Conservation (phyloP, 1,284 basidiomycete species). For the Tilletia caries region DNA sequence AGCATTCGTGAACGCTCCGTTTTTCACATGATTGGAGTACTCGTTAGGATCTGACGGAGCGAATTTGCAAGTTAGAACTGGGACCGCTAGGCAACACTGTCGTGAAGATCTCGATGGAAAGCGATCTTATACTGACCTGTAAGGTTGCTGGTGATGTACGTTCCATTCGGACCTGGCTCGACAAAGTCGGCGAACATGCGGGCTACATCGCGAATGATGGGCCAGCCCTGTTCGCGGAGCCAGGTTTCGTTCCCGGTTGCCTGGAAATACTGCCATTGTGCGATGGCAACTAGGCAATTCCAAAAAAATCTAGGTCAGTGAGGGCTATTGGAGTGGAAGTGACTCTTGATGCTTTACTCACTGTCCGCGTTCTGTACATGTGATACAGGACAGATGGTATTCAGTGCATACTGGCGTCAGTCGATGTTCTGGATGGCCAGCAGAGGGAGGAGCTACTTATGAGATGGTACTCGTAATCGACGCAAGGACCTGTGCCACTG, state of each 20-base stretch:
- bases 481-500: conserved; percentile 21
- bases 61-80: no score
- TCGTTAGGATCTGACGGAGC: conserved; percentile 24
- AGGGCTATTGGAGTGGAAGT: not conserved
- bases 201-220: conserved; percentile 31
- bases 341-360: not conserved
- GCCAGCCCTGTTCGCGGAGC: conserved; percentile 32
- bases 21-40: conserved; percentile 28
- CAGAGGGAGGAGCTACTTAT: conserved; percentile 33
- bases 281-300: conserved; percentile 18
- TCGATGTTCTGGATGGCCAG: no score
- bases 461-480: conserved; percentile 41
- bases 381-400: not conserved
- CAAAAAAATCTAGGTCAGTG: not conserved
- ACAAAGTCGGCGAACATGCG: conserved; percentile 41
- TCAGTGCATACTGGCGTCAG: not conserved
- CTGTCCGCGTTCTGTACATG: conserved; percentile 7
- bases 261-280: conserved; percentile 35
- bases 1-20: conserved; percentile 35
- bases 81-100: no score
- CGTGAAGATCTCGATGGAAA: no score
- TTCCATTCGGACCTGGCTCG: conserved; percentile 20
- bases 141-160: conserved; percentile 27
- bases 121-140: conserved; percentile 26
- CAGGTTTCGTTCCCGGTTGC: conserved; percentile 34